Evolutionary conservation across 352 stramenopile species (phyloP), one percentile per base, ranked within the genome.

Genomic region (Aphanomyces stellatus): DNA sequence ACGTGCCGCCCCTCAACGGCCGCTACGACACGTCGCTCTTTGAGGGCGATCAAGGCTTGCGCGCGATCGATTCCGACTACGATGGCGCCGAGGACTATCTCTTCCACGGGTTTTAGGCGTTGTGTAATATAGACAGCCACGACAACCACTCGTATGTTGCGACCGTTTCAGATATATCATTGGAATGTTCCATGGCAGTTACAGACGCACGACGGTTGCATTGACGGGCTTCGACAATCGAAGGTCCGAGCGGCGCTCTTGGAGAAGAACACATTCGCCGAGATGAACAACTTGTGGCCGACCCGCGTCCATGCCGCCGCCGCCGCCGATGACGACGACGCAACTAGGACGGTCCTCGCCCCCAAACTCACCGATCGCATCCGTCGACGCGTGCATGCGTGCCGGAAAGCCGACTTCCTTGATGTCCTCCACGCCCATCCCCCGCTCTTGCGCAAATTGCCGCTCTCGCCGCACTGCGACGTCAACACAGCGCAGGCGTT

Each of bases 31-130:
- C 85, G 51, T 91, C 81, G 11, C 73, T 90, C 6, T 91, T 88
- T 49, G 83, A 90, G 70, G 80, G 78, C 41, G 79, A 92, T 62
- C 85, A 88, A 62, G 79, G 79, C 55, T 84, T 88, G 65, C 77
- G 80, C 48, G 76, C 73, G 56, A 87, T 85, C 62, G 81, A 91
- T 68, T 75, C 78, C 40, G 70, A 79, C n/a, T 88, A 88, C 55
- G 74, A 92, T 40, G 80, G 82, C 10, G 74, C 76, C n/a, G 82
- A 77, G 48, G 72, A 88, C 65, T 76, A 88, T 42, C 83, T 79
- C 61, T 90, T 91, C 48, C 59, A 85, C 35, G 82, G 74, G n/a
- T 91, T 90, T 51, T 91, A 87, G n/a, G n/a, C n/a, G n/a, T n/a
- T n/a, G n/a, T n/a, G n/a, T n/a, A n/a, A n/a, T n/a, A n/a, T n/a